Evolutionary conservation across 805 yeast species (phyloP).

Genomic region (Metschnikowia picachoensis): DNA sequence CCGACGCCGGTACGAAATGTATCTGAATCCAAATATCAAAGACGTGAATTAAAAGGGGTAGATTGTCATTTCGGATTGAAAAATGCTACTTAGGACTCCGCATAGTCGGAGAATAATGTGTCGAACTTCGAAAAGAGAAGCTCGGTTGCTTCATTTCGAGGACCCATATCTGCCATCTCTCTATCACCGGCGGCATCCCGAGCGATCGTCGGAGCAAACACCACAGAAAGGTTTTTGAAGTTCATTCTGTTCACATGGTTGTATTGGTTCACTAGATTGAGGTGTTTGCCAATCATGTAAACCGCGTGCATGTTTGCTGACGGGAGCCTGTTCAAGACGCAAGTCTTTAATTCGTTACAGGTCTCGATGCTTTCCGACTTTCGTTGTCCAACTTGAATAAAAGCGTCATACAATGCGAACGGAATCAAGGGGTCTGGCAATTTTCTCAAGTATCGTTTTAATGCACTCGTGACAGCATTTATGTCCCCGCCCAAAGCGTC

Average conservation of each 20-base stretch:
- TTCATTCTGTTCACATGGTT: constrained; percentile 73
- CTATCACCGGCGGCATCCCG: constrained; percentile 74
- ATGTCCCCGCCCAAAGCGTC: constrained; percentile 61
- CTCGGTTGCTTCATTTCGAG: constrained; percentile 75
- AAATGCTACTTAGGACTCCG: background rate
- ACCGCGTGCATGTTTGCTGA: constrained; percentile 61
- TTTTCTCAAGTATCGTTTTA: constrained; percentile 82
- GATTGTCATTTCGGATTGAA: background rate
- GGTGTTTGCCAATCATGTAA: constrained; percentile 56
- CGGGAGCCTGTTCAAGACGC: constrained; percentile 55
- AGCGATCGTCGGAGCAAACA: constrained; percentile 90
- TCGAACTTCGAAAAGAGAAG: constrained; percentile 53
- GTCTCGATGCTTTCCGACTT: constrained; percentile 20
- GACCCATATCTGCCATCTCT: constrained; percentile 82
- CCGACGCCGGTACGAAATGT: constrained; percentile 64
- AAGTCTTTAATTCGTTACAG: constrained; percentile 38
- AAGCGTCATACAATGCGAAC: constrained; percentile 60
- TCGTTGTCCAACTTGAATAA: constrained; percentile 45
- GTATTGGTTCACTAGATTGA: constrained; percentile 53
- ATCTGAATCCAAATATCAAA: constrained; percentile 64
- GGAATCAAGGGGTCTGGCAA: constrained; percentile 85
- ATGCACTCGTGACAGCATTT: constrained; percentile 79
- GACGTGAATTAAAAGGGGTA: constrained; percentile 44
- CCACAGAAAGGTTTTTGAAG: constrained; percentile 76
- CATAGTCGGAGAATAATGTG: constrained; percentile 29